Evolutionary conservation across 495 filamentous ascomycete genomes (phyloP).

Genomic region (Penicillium dipodomyicola): DNA sequence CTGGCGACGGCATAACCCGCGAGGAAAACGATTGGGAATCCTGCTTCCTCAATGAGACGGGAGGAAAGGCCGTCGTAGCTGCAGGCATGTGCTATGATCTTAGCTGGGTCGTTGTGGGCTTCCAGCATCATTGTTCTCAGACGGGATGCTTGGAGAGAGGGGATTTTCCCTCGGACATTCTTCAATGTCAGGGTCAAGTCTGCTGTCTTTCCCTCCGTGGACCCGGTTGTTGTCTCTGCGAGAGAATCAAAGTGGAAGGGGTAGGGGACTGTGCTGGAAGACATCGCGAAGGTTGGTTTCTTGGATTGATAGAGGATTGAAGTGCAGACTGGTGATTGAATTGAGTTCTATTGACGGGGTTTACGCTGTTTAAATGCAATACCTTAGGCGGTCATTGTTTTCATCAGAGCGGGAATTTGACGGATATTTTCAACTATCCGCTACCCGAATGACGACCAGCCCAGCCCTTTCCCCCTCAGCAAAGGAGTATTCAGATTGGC

Average conservation of each 20-base stretch:
- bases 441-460: too few species aligned
- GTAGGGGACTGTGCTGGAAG: conserved; percentile 29
- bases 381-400: too few species aligned
- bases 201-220: conserved; percentile 14
- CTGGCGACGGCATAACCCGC: conserved; percentile 36
- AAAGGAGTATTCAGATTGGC: too few species aligned
- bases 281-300: conserved; percentile 8
- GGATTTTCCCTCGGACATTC: too few species aligned
- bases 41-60: conserved; percentile 41
- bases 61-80: conserved; percentile 43
- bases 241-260: conserved; percentile 32
- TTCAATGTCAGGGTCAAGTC: conserved; percentile 3
- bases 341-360: not conserved
- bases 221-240: conserved; percentile 4
- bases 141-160: conserved; percentile 30
- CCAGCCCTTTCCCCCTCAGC: too few species aligned
- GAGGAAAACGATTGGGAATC: conserved; percentile 41
- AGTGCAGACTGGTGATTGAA: not conserved
- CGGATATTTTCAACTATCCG: too few species aligned
- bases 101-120: conserved; percentile 29
- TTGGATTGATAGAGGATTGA: conserved; percentile 6
- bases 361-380: not conserved
- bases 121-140: conserved; percentile 38
- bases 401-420: too few species aligned
- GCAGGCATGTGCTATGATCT: conserved; percentile 37